These are phyloP conservation scores for Monilinia polystroma DNA, from an alignment of 2,329 filamentous ascomycete species.

Conservation along the genomic window DNA sequence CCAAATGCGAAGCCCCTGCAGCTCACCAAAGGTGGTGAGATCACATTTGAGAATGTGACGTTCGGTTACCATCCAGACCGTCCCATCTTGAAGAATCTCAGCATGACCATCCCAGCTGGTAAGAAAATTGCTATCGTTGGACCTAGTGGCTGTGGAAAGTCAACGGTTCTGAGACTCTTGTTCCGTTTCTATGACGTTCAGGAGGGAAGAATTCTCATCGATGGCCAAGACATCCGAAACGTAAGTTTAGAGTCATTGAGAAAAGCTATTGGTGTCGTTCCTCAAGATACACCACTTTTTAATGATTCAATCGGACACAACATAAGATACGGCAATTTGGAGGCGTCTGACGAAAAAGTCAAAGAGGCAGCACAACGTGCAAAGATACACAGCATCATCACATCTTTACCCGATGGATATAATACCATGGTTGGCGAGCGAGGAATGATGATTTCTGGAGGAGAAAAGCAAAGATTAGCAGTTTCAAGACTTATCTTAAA, in stretches of 20 bases:
- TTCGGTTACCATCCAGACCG: slow-evolving; percentile 89
- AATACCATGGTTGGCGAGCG: slow-evolving; percentile 88
- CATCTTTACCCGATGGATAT: slow-evolving; percentile 82
- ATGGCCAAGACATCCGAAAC: slow-evolving; percentile 86
- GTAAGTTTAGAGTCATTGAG: slow-evolving; percentile 81
- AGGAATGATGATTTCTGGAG: slow-evolving; percentile 94
- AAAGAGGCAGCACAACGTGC: slow-evolving; percentile 76
- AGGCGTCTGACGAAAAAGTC: slow-evolving; percentile 71
- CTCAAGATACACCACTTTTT: slow-evolving; percentile 95
- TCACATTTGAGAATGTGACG: slow-evolving; percentile 89
- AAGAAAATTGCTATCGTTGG: slow-evolving; percentile 96
- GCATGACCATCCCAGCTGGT: slow-evolving; percentile 86
- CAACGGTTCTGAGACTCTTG: slow-evolving; percentile 82
- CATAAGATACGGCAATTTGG: slow-evolving; percentile 85
- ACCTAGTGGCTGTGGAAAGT: slow-evolving; percentile 94
- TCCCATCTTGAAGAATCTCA: slow-evolving; percentile 82
- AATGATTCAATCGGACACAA: slow-evolving; percentile 97
- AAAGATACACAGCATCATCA: slow-evolving; percentile 79
- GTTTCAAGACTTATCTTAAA: slow-evolving; percentile 82
- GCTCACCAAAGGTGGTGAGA: slow-evolving; percentile 77
- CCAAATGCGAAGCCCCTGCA: slow-evolving; percentile 70
- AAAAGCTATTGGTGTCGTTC: slow-evolving; percentile 86
- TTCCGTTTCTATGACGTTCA: slow-evolving; percentile 96
- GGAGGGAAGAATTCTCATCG: slow-evolving; percentile 79
- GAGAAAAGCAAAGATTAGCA: slow-evolving; percentile 89